Evolutionary conservation across 1,284 basidiomycete species (phyloP).

Genomic region (Sporisorium scitamineum): DNA sequence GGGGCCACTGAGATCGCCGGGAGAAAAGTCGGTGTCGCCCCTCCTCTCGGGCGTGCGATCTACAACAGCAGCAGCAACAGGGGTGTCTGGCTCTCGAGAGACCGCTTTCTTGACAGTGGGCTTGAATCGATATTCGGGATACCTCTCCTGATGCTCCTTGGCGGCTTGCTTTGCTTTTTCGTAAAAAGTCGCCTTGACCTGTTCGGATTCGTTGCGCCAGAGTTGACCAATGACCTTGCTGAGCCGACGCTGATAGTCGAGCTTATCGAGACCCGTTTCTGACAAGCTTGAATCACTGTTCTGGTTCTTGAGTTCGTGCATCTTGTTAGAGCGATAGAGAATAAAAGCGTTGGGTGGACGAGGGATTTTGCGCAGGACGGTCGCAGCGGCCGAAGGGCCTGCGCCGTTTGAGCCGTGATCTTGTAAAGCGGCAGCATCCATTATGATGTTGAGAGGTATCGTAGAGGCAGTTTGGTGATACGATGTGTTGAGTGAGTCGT

Average conservation of each 20-base stretch:
- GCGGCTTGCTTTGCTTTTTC: slow-evolving; percentile 34
- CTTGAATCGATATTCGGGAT: slow-evolving; percentile 41
- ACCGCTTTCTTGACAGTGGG: slow-evolving; percentile 10
- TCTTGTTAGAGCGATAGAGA: slow-evolving; percentile 40
- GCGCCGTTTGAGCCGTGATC: background rate
- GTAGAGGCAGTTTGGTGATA: background rate
- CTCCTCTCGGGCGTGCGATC: slow-evolving; percentile 12
- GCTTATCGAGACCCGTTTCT: slow-evolving; percentile 25
- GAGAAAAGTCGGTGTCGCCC: slow-evolving; percentile 23
- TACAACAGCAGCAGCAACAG: background rate
- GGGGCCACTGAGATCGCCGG: slow-evolving; percentile 24
- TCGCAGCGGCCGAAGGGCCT: slow-evolving; percentile 7
- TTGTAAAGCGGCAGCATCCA: background rate
- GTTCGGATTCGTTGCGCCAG: slow-evolving; percentile 26
- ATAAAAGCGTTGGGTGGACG: slow-evolving; percentile 51
- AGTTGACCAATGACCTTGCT: slow-evolving; percentile 39
- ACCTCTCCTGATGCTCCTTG: slow-evolving; percentile 23
- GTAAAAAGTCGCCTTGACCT: slow-evolving; percentile 34
- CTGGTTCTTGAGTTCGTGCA: slow-evolving; percentile 20
- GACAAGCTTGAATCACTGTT: background rate
- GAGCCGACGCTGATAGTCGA: slow-evolving; percentile 40
- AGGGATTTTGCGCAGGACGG: slow-evolving; percentile 32
- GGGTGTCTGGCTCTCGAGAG: background rate
- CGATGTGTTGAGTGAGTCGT: background rate
- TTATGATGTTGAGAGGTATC: background rate